Base-by-base conservation (phyloP, 305 asterid genomes). In the Caryopteris hybrid region DNA sequence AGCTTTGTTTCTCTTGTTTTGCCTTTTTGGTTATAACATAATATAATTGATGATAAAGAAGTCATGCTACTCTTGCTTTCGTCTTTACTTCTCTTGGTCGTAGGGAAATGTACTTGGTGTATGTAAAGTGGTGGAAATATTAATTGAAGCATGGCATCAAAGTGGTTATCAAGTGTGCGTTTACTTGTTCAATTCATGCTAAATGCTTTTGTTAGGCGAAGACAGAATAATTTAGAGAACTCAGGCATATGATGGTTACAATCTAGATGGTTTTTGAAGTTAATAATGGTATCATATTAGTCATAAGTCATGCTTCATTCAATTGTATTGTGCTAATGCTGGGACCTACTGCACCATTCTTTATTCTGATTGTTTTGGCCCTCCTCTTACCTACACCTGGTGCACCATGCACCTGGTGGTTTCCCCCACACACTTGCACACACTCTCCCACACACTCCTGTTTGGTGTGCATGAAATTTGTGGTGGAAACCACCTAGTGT, bases 1-100 rank as follows among this genome's bases (percentile, higher is more conserved):
- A n/a, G 65, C 14, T 9, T 42, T 56, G 50, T 72, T 47, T 50
- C 27, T 66, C 60, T 21, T 39, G 72, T 61, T 76, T 54, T 43
- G 11, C 23, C 42, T 16, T 55, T 66, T 65, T 27, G 0, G 17
- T 9, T 10, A 12, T 38, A 48, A 29, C 48, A 57, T 61, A 18
- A 13, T n/a, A 11, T 31, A 27, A 53, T 34, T 71, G 68, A 21
- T 51, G 51, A 60, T n/a, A 12, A 53, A 4, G 16, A 33, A 60
- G 38, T 17, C 20, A 8, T 21, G 20, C 25, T 47, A 47, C 58
- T 29, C 51, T 48, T 55, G 69, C 17, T 23, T 39, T 59, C 33
- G 25, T 60, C 33, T 41, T 38, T 59, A 20, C 57, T 48, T 58
- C 31, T 23, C 2, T 47, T 55, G 21, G 14, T 25, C 22, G 10